phyloP scores from a whole-genome alignment of 805 yeast species.

The Zygosaccharomyces rouxii region DNA sequence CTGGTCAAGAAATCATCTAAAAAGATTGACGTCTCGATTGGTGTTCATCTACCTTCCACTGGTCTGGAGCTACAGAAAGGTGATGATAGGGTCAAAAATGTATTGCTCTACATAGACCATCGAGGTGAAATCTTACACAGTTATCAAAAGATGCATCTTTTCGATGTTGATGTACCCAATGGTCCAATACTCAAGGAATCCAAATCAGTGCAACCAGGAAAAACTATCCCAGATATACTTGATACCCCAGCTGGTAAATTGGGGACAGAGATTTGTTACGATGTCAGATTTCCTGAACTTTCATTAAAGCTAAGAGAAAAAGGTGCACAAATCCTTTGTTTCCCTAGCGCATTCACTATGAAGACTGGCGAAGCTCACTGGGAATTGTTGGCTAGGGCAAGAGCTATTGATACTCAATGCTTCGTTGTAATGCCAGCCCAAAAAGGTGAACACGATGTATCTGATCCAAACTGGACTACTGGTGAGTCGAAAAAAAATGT shows the following conservation, averaged over 20 bases:
- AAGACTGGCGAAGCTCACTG: constrained; percentile 92
- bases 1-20: constrained; percentile 37
- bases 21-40: constrained; percentile 67
- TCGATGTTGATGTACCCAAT: constrained; percentile 75
- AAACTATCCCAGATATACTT: constrained; percentile 48
- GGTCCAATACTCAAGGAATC: constrained; percentile 82
- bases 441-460: constrained; percentile 65
- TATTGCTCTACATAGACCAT: constrained; percentile 63
- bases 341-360: constrained; percentile 90
- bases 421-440: constrained; percentile 89
- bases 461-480: constrained; percentile 11
- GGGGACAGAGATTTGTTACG: constrained; percentile 79
- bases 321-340: constrained; percentile 77
- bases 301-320: constrained; percentile 55
- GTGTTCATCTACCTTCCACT: constrained; percentile 77
- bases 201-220: constrained; percentile 77
- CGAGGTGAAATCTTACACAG: constrained; percentile 60
- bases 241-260: constrained; percentile 56
- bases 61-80: constrained; percentile 18
- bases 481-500: constrained; percentile 4
- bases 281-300: constrained; percentile 80
- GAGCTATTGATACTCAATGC: constrained; percentile 86
- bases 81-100: constrained; percentile 56
- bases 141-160: constrained; percentile 83
- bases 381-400: constrained; percentile 69